Conservation (phyloP, 2,329 filamentous ascomycete species). For the Monosporascus sp. region DNA sequence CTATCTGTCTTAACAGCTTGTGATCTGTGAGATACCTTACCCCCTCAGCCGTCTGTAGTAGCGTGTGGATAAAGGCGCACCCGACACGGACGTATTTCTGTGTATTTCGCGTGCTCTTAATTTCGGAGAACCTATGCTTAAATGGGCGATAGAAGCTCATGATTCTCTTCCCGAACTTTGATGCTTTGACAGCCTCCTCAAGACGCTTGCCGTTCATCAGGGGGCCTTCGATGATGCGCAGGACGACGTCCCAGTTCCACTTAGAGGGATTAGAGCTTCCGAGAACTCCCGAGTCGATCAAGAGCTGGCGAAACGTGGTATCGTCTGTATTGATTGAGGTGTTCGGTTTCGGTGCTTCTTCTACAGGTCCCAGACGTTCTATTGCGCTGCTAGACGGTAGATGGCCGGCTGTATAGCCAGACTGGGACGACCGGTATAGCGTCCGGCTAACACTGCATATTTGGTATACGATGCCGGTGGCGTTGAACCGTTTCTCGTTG, state of each 20-base stretch:
- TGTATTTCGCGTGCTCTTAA: slow-evolving; percentile 84
- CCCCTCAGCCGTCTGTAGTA: slow-evolving; percentile 82
- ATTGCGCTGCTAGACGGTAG: slow-evolving; percentile 40
- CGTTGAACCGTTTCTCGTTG: slow-evolving; percentile 68
- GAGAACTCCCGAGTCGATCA: slow-evolving; percentile 78
- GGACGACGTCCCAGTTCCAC: slow-evolving; percentile 95
- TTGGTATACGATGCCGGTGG: slow-evolving; percentile 90
- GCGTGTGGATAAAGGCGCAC: slow-evolving; percentile 78
- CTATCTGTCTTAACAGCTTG: slow-evolving; percentile 88
- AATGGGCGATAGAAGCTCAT: slow-evolving; percentile 95
- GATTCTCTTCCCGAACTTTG: slow-evolving; percentile 92
- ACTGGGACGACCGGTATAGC: slow-evolving; percentile 70
- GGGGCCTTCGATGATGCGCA: slow-evolving; percentile 87
- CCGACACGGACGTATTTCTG: slow-evolving; percentile 91
- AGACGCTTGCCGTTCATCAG: slow-evolving; percentile 85
- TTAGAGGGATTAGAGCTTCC: slow-evolving; percentile 87
- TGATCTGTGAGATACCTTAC: slow-evolving; percentile 82
- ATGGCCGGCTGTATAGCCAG: slow-evolving; percentile 32
- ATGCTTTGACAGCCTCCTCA: slow-evolving; percentile 89
- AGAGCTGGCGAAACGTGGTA: slow-evolving; percentile 57
- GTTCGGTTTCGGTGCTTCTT: slow-evolving; percentile 51
- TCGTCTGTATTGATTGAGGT: slow-evolving; percentile 51
- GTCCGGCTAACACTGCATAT: slow-evolving; percentile 97
- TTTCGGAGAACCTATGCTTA: slow-evolving; percentile 89
- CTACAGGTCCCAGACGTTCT: slow-evolving; percentile 44